Conservation (phyloP, 192 early-diverging fungal species). For the Gonapodya prolifera region DNA sequence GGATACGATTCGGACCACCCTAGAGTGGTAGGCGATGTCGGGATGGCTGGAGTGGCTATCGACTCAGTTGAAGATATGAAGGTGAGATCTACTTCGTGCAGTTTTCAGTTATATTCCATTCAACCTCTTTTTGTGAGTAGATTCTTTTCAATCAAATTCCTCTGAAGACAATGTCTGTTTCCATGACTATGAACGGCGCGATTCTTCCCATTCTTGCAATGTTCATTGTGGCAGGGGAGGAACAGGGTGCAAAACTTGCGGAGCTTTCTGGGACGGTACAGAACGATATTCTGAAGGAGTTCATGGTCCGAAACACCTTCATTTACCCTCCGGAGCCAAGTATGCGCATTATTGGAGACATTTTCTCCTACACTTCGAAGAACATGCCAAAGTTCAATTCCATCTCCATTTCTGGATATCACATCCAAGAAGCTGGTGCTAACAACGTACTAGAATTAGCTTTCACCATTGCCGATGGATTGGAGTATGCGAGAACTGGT, state of each 20-base stretch:
- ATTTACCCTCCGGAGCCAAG: conserved; percentile 85
- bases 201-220: conserved; percentile 80
- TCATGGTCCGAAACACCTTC: conserved; percentile 90
- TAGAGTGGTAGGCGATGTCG: conserved; percentile 77
- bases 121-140: neutral
- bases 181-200: conserved; percentile 94
- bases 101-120: conserved; percentile 2
- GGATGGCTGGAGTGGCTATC: conserved; percentile 89
- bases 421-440: conserved; percentile 85
- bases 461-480: conserved; percentile 83
- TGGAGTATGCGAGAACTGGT: conserved; percentile 61
- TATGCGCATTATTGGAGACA: conserved; percentile 83
- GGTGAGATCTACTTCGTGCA: conserved; percentile 23
- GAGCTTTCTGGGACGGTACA: conserved; percentile 82
- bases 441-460: conserved; percentile 79
- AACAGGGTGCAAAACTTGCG: conserved; percentile 67
- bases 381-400: conserved; percentile 92
- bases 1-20: conserved; percentile 87
- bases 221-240: conserved; percentile 78
- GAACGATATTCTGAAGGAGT: conserved; percentile 88
- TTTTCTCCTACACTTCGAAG: conserved; percentile 74
- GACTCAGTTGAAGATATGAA: conserved; percentile 90
- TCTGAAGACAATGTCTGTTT: conserved; percentile 79
- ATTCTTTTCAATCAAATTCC: conserved; percentile 72
- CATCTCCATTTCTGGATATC: conserved; percentile 90